Evolutionary conservation across 768 basidiomycete species (phyloP).

Genomic region (Neoboletus subvelutipes): DNA sequence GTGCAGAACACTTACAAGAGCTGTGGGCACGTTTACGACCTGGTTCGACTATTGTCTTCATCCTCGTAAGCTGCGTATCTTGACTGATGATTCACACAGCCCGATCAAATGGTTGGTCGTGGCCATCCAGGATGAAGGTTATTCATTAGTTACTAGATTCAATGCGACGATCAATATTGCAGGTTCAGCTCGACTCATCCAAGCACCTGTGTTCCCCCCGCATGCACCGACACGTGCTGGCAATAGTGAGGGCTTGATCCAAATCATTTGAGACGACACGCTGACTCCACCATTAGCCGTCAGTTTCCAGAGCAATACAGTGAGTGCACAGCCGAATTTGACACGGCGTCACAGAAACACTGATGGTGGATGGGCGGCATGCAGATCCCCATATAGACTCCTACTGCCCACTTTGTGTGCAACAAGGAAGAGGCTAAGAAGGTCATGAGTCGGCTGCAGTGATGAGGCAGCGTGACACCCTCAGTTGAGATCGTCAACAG

Average conservation of each 20-base stretch:
- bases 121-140: constrained; percentile 2
- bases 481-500: constrained; percentile 27
- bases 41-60: constrained; percentile 41
- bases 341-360: constrained; percentile 4
- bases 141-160: constrained; percentile 45
- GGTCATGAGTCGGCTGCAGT: constrained; percentile 1
- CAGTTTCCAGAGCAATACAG: constrained; percentile 71
- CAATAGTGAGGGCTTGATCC: constrained; percentile 58
- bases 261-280: constrained; percentile 5
- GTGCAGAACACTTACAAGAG: constrained; percentile 60
- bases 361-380: constrained; percentile 14
- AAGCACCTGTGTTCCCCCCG: constrained; percentile 50
- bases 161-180: constrained; percentile 64
- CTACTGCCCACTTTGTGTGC: constrained; percentile 33
- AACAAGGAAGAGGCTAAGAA: constrained; percentile 8
- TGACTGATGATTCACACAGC: constrained; percentile 37
- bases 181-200: constrained; percentile 71
- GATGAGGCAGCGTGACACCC: constrained; percentile 6
- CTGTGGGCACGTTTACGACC: constrained; percentile 54
- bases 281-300: constrained; percentile 45
- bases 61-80: constrained; percentile 7
- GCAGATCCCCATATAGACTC: constrained; percentile 38
- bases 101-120: constrained; percentile 55
- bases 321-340: constrained; percentile 36
- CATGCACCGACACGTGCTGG: constrained; percentile 67